These are phyloP conservation scores for Starmerella ratchasimensis DNA, from an alignment of 805 yeast genomes.

Conservation along the genomic window DNA sequence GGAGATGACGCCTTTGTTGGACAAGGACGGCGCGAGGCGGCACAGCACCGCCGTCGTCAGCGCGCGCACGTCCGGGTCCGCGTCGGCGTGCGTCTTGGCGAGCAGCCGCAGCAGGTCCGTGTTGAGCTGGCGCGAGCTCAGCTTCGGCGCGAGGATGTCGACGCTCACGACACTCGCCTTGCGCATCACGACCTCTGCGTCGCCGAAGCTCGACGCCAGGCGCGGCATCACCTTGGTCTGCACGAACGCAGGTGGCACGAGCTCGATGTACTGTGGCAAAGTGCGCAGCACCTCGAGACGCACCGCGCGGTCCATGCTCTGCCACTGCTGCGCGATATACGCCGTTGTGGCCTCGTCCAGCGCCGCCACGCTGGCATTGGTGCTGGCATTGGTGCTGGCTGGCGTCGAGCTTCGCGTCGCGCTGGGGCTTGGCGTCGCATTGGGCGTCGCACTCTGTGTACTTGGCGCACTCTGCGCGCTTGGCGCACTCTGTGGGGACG, in stretches of 20 bases:
- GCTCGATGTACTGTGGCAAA: constrained; percentile 41
- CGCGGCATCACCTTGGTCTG: constrained; percentile 55
- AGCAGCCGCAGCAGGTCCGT: constrained; percentile 68
- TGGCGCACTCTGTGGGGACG: too few species aligned
- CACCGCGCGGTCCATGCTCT: constrained; percentile 60
- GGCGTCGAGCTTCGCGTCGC: too few species aligned
- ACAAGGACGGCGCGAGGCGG: constrained; percentile 47
- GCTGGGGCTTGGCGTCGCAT: too few species aligned
- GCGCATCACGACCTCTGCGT: constrained; percentile 67
- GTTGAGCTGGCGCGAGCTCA: constrained; percentile 68
- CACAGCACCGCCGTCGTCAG: constrained; percentile 60
- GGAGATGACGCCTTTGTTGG: constrained; percentile 57
- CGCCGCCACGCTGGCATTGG: not conserved
- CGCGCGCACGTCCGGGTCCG: constrained; percentile 60
- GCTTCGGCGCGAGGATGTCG: constrained; percentile 42
- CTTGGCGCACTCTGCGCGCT: too few species aligned
- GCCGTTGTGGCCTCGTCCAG: constrained; percentile 38
- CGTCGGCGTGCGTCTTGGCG: constrained; percentile 73
- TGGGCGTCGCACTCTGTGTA: too few species aligned
- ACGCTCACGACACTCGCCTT: constrained; percentile 65
- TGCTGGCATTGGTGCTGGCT: not conserved
- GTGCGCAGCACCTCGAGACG: constrained; percentile 56
- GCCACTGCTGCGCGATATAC: constrained; percentile 46
- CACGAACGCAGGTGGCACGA: constrained; percentile 38
- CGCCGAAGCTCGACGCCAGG: constrained; percentile 70